phyloP scores from a whole-genome alignment of 148 eudicot genomes.

The Nyssa sinensis region DNA sequence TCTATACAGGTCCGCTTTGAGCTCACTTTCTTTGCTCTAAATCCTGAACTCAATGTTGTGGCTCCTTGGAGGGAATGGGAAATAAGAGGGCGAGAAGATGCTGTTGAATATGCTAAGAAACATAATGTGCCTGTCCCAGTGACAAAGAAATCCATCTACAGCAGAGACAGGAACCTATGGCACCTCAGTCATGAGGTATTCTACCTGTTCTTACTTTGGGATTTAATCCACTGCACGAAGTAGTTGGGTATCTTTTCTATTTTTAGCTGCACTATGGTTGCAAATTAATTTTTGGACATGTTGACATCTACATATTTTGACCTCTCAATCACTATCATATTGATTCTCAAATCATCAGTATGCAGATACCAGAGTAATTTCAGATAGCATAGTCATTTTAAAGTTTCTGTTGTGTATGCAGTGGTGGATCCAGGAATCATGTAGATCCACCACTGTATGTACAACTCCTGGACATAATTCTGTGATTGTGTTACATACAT shows the following conservation, averaged over 20 bases:
- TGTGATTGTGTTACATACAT: too few species aligned
- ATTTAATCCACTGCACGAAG: not conserved
- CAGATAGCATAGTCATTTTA: too few species aligned
- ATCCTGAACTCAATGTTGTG: conserved; percentile 79
- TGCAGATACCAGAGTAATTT: too few species aligned
- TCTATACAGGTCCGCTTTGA: conserved; percentile 78
- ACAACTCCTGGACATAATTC: too few species aligned
- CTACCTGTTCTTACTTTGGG: not conserved
- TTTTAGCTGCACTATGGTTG: too few species aligned
- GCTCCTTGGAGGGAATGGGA: conserved; percentile 99
- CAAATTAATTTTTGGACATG: too few species aligned
- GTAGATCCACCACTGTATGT: too few species aligned
- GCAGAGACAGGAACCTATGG: conserved; percentile 94
- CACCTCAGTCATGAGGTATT: conserved; percentile 94
- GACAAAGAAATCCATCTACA: conserved; percentile 88
- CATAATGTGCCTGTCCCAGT: conserved; percentile 91
- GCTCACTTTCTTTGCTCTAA: conserved; percentile 86
- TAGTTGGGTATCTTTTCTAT: not conserved
- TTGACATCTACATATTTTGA: too few species aligned
- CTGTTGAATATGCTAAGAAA: conserved; percentile 87
- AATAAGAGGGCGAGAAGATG: conserved; percentile 86
- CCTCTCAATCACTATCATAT: too few species aligned
- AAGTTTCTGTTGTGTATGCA: too few species aligned
- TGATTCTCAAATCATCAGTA: too few species aligned
- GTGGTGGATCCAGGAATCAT: too few species aligned